Percentiles rank a stretch among this genome's conserved stretches.
phyloP scores from a whole-genome alignment of 306 rosid genomes.

The Acacia melanoxylon region DNA sequence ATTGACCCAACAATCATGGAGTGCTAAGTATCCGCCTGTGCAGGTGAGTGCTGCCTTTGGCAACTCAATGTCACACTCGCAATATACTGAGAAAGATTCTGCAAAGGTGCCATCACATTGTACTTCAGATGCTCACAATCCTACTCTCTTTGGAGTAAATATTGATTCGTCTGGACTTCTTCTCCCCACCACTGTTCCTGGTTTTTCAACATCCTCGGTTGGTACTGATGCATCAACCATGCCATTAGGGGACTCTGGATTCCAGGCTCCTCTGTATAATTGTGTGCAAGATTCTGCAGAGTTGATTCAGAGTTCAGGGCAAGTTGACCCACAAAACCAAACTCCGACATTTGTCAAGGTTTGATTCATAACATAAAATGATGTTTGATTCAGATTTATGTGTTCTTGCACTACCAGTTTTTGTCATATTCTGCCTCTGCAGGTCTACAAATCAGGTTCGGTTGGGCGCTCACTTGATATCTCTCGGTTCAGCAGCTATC shows the following conservation, averaged over 20 bases:
- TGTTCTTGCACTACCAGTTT: not conserved
- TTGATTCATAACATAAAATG: not conserved
- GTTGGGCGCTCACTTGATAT: conserved; percentile 93
- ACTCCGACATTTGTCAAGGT: conserved; percentile 84
- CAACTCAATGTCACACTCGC: conserved; percentile 56
- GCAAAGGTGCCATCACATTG: conserved; percentile 60
- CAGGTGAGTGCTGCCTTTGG: conserved; percentile 60
- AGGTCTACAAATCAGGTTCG: conserved; percentile 87
- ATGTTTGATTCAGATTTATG: conserved; percentile 5
- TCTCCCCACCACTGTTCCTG: conserved; percentile 66
- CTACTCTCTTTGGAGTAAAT: conserved; percentile 78
- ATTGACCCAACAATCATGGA: conserved; percentile 66
- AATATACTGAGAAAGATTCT: conserved; percentile 63
- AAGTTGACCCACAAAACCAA: conserved; percentile 66
- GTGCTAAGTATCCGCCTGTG: conserved; percentile 54
- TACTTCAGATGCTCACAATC: conserved; percentile 64
- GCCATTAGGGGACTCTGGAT: conserved; percentile 80
- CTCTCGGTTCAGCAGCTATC: conserved; percentile 92
- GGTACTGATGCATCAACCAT: conserved; percentile 65
- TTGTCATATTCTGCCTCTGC: conserved; percentile 36
- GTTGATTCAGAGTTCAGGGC: conserved; percentile 70
- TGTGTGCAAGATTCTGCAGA: conserved; percentile 75
- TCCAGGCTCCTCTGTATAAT: conserved; percentile 63
- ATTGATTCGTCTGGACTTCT: conserved; percentile 90
- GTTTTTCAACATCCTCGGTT: conserved; percentile 57